Evolutionary conservation across 108 stramenopile genomes (phyloP), one percentile per base, ranked within the genome.

Genomic region (Cyclostephanos tholiformis): DNA sequence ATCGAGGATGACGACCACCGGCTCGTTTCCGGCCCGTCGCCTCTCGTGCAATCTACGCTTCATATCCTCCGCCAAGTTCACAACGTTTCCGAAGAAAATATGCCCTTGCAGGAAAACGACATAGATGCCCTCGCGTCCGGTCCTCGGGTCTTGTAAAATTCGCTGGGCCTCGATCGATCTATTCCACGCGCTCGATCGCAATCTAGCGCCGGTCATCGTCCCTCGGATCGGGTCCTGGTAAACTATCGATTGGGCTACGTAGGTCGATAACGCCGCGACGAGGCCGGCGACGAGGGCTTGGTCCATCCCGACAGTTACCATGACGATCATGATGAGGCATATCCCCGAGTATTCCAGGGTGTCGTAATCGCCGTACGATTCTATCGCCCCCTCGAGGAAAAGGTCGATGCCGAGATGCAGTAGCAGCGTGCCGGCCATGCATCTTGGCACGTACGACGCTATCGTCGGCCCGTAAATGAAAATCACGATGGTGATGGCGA

Each of bases 61-160:
- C 29, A 92, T 76, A 27, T 76, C 75, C 19, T 89, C 86, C 29
- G 83, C 81, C 66, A 92, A 62, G 17, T 84, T 82, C 0, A 44
- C 82, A 50, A 85, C 64, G 67, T 89, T 89, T 1, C 87, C 88
- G 57, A 89, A 92, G 72, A 87, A 81, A 22, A 88, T 74, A 67
- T 94, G 87, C 2, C 88, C 90, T 59, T 93, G 87, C 44, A 89
- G 68, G 58, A 85, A 85, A 29, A 89, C 72, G 2, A 92, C 78
- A 35, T 84, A 72, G 20, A 92, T 88, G 17, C 86, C 69, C 14
- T 65, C 26, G 38, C 91, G 70, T 8, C 88, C 88, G 27, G 27
- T 74, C 30, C 32, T 73, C n/a, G 53, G 51, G 52, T 80, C 62
- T 25, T 78, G 63, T 43, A 94, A 71, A 77, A 89, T 89, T n/a